A percentile compares a stretch with the other conserved stretches of the same genome.
These are phyloP conservation scores for Zelonia costaricensis DNA, from an alignment of 208 protist genomes.

Conservation along the genomic window DNA sequence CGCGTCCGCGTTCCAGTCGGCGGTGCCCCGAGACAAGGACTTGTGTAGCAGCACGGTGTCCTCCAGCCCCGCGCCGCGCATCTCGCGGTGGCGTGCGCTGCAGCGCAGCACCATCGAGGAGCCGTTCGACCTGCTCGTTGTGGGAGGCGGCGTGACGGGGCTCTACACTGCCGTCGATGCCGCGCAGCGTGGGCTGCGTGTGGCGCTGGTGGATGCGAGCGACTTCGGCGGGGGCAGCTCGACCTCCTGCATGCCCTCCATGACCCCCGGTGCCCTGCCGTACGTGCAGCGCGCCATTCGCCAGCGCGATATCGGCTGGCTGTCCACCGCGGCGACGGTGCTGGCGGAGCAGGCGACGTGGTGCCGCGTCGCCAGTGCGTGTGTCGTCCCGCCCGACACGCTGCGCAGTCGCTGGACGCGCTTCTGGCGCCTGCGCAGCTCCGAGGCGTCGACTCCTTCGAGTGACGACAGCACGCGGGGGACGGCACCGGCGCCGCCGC, in stretches of 20 bases:
- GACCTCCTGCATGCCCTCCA: slow-evolving; percentile 18
- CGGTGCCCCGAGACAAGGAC: not conserved
- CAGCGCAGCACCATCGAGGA: slow-evolving; percentile 11
- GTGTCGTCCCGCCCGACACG: slow-evolving; percentile 10
- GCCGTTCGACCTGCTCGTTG: slow-evolving; percentile 72
- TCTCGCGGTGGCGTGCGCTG: slow-evolving; percentile 27
- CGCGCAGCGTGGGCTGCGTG: slow-evolving; percentile 71
- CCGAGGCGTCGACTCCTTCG: not conserved
- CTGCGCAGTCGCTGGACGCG: not conserved
- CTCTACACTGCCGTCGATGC: slow-evolving; percentile 87
- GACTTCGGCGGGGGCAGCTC: slow-evolving; percentile 60
- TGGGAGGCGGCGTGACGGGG: slow-evolving; percentile 70
- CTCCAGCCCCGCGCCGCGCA: slow-evolving; percentile 15
- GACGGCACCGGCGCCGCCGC: no score
- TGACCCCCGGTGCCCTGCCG: slow-evolving; percentile 67
- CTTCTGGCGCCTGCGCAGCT: not conserved
- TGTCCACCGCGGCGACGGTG: slow-evolving; percentile 45
- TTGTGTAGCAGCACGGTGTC: no score
- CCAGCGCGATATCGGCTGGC: slow-evolving; percentile 66
- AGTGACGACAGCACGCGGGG: not conserved
- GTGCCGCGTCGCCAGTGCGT: slow-evolving; percentile 50
- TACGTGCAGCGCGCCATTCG: slow-evolving; percentile 74
- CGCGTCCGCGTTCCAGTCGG: slow-evolving; percentile 10
- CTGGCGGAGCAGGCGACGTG: slow-evolving; percentile 52
- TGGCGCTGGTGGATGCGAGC: slow-evolving; percentile 66